Conservation (phyloP, 257 asterid species). For the Nicotiana sylvestris region DNA sequence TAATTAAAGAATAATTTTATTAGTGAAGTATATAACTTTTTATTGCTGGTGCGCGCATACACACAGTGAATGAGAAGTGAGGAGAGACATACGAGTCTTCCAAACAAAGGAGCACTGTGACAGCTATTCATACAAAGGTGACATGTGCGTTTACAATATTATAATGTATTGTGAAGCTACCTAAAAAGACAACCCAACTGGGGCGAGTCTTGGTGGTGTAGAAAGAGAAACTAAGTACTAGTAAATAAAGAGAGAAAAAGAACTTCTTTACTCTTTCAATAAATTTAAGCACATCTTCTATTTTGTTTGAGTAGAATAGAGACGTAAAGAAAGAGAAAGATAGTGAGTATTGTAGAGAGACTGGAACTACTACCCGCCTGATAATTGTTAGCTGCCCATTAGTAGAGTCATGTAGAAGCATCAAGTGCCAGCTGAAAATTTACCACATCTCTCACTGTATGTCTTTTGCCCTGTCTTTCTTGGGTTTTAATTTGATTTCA, state of each 20-base stretch:
- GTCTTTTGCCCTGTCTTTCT: neutral
- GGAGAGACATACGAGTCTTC: too few relatives aligned
- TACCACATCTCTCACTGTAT: constrained; percentile 3
- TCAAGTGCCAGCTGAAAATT: neutral
- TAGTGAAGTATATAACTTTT: too few relatives aligned
- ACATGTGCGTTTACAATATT: neutral
- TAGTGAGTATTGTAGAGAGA: neutral
- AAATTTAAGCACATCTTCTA: neutral
- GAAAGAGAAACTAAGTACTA: neutral
- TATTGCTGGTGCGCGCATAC: too few relatives aligned
- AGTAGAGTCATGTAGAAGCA: neutral
- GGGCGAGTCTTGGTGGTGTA: neutral
- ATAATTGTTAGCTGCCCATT: neutral
- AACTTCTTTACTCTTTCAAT: neutral
- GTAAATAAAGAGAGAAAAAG: neutral
- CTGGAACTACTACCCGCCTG: neutral
- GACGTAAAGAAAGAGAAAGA: neutral
- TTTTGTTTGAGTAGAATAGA: neutral
- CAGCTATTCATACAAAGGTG: too few relatives aligned
- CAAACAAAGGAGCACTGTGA: too few relatives aligned
- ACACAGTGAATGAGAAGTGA: too few relatives aligned
- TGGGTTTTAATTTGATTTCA: neutral
- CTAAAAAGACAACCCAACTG: constrained; percentile 30
- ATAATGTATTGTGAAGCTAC: constrained; percentile 35
- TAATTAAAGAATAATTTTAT: too few relatives aligned